These are phyloP conservation scores for Lepidopterella palustris DNA, from an alignment of 495 filamentous ascomycete genomes.

Conservation along the genomic window DNA sequence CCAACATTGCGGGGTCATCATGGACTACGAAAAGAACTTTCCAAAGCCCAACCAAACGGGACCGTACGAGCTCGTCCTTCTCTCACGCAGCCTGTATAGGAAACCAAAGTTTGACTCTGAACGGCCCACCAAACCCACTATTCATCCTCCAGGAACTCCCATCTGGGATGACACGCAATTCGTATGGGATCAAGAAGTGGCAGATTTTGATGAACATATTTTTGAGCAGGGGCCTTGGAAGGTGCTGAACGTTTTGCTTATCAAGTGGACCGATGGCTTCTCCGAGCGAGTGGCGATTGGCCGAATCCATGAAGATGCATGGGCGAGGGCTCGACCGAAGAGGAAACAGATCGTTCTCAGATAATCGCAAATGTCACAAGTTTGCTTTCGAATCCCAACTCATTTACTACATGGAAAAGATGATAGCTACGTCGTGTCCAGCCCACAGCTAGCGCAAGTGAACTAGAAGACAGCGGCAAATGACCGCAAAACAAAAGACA, in stretches of 20 bases:
- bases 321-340: neutral
- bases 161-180: slow-evolving; percentile 19
- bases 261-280: neutral
- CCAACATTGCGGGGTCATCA: slow-evolving; percentile 20
- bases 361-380: too few relatives aligned
- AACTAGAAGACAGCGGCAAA: too few relatives aligned
- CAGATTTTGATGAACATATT: slow-evolving; percentile 16
- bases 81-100: slow-evolving; percentile 10
- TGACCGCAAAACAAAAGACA: too few relatives aligned
- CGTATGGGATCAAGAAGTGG: slow-evolving; percentile 10
- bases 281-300: neutral
- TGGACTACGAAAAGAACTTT: slow-evolving; percentile 11
- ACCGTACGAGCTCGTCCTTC: slow-evolving; percentile 11
- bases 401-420: too few relatives aligned
- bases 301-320: neutral
- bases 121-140: slow-evolving; percentile 5
- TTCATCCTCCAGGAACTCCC: slow-evolving; percentile 21
- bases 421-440: too few relatives aligned
- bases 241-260: neutral
- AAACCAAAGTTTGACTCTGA: neutral
- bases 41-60: neutral
- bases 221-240: neutral
- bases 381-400: too few relatives aligned
- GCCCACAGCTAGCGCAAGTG: too few relatives aligned
- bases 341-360: neutral